These are phyloP conservation scores for Cercospora canescens DNA, from an alignment of 2,329 filamentous ascomycete genomes.

Conservation along the genomic window DNA sequence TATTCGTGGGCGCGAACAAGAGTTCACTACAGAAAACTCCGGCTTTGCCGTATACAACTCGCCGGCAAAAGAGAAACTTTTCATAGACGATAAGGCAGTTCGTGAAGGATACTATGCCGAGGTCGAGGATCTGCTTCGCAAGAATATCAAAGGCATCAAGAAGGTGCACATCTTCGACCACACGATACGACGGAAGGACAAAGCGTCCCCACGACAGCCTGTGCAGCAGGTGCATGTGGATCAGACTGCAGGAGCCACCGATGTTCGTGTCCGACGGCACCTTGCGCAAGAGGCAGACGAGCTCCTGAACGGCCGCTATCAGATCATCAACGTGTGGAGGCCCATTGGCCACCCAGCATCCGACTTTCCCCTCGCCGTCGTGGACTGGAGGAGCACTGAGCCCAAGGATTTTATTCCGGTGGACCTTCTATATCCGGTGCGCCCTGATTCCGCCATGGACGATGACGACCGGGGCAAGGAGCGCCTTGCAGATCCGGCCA, in stretches of 20 bases:
- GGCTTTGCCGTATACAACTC: conserved; percentile 59
- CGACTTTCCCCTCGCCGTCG: conserved; percentile 67
- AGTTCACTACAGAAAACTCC: conserved; percentile 58
- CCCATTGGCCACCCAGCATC: conserved; percentile 65
- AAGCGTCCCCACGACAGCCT: conserved; percentile 60
- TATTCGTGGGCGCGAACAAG: conserved; percentile 51
- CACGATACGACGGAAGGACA: conserved; percentile 61
- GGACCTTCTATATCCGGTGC: conserved; percentile 62
- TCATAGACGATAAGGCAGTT: conserved; percentile 58
- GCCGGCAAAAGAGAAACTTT: conserved; percentile 56
- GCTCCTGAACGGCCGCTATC: conserved; percentile 59
- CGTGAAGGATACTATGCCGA: conserved; percentile 61
- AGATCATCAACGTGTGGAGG: conserved; percentile 72
- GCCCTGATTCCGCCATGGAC: conserved; percentile 38
- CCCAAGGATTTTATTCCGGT: conserved; percentile 61
- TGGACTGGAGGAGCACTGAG: conserved; percentile 62
- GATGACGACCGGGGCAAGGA: conserved; percentile 62
- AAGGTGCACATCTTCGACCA: conserved; percentile 72
- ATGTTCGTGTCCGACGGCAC: conserved; percentile 62
- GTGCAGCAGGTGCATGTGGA: conserved; percentile 73
- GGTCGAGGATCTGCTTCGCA: conserved; percentile 58
- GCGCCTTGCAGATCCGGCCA: conserved; percentile 51
- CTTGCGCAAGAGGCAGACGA: conserved; percentile 57
- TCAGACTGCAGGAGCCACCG: conserved; percentile 65
- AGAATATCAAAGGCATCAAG: conserved; percentile 56